Percentiles rank a stretch among this genome's conserved stretches.
Evolutionary conservation across 257 asterid genomes (phyloP).

Genomic region (Agastache rugosa): DNA sequence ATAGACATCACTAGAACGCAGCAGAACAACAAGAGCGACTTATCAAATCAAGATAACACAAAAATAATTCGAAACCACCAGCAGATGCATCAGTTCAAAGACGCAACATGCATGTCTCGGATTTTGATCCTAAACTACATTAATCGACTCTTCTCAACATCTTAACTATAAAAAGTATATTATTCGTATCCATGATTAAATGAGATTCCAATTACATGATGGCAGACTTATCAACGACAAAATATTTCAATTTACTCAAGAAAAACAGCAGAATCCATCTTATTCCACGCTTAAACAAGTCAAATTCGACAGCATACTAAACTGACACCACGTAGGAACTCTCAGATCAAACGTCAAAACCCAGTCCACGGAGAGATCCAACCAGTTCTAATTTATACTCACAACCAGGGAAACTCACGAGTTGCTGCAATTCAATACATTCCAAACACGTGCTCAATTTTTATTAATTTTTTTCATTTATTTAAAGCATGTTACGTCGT

Average conservation of each 20-base stretch:
- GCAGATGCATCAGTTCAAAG: slow-evolving; percentile 21
- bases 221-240: not conserved
- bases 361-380: slow-evolving; percentile 38
- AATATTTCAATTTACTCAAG: not conserved
- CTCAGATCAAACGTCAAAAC: slow-evolving; percentile 35
- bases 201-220: not conserved
- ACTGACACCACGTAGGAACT: slow-evolving; percentile 12
- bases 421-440: slow-evolving; percentile 32
- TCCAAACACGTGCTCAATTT: slow-evolving; percentile 28
- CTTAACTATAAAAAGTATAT: not conserved
- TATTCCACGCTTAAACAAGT: slow-evolving; percentile 19
- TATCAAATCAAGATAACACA: slow-evolving; percentile 5
- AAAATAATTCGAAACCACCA: slow-evolving; percentile 16
- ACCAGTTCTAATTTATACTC: not conserved
- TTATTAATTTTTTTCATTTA: slow-evolving; percentile 10
- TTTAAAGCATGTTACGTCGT: slow-evolving; percentile 1
- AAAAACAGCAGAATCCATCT: slow-evolving; percentile 23
- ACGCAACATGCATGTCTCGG: not conserved
- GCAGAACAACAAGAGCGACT: slow-evolving; percentile 4
- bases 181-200: slow-evolving; percentile 1
- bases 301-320: slow-evolving; percentile 12
- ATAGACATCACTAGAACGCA: slow-evolving; percentile 26
- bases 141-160: slow-evolving; percentile 7
- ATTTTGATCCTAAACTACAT: not conserved
- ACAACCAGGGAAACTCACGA: not conserved